Base-by-base conservation (phyloP, 306 rosid species). In the Trichosanthes truncata region DNA sequence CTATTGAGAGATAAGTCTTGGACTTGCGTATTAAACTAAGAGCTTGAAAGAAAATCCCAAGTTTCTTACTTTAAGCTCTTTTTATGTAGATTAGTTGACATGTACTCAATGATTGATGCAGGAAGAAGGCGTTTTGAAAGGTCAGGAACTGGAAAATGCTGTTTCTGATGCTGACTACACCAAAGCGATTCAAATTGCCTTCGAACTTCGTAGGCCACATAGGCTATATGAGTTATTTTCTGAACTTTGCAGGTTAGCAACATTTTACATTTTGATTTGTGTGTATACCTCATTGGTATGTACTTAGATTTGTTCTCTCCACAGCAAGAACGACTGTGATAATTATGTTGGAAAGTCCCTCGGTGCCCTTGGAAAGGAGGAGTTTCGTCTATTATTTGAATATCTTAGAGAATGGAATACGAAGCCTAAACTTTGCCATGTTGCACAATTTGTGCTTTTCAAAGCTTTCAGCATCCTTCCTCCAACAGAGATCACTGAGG, bases 61-160 rank as follows among this genome's bases (percentile, higher is more conserved):
- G 15, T 18, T 38, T 38, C 31, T 35, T 18, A 38, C 17, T 13
- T 67, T 20, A 26, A 26, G 57, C 33, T 26, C 21, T 46, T 46
- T 6, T 15, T 65, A 21, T 51, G 66, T 36, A 63, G 17, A 43
- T 57, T 56, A 83, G 31, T 7, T 33, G 41, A 56, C 40, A 49
- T 77, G 29, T 66, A 13, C 10, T 43, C 41, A 41, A n/a, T 80
- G 80, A 79, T 55, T 71, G 49, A 84, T 87, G 84, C 90, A 95
- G 98, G 97, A 90, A 81, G 96, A 91, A 83, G 89, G 89, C 51
- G 97, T 93, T 86, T 78, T 95, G 87, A 95, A 89, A 87, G 96
- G 90, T 49, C 98, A 95, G 83, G 98, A 92, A 79, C 91, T 95
- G 71, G 96, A 95, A 83, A 95, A 95, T 91, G 98, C 98, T 43